Conservation (phyloP, 768 basidiomycete genomes). For the Tricholoma sp. region DNA sequence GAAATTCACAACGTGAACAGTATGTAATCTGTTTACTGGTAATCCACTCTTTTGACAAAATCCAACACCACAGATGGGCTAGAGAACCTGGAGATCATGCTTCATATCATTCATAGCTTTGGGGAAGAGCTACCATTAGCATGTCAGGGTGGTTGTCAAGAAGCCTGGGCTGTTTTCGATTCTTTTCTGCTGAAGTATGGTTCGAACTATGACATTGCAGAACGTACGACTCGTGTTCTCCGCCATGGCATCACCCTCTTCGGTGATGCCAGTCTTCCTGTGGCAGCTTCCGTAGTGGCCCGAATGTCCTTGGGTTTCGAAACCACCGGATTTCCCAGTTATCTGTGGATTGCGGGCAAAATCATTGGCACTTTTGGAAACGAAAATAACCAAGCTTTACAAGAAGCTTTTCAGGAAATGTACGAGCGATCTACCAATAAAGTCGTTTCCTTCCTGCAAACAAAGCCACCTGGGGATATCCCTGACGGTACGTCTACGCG, state of each 20-base stretch:
- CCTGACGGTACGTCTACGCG: slow-evolving; percentile 73
- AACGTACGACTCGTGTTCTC: slow-evolving; percentile 79
- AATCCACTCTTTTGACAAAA: background rate
- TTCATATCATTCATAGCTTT: slow-evolving; percentile 75
- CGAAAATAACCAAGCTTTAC: slow-evolving; percentile 51
- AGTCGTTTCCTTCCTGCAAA: slow-evolving; percentile 59
- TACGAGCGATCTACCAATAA: slow-evolving; percentile 77
- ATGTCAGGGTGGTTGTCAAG: slow-evolving; percentile 73
- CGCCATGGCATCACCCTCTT: slow-evolving; percentile 84
- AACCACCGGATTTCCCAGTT: slow-evolving; percentile 74
- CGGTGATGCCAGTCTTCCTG: slow-evolving; percentile 53
- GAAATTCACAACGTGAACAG: slow-evolving; percentile 65
- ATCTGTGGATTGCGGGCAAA: slow-evolving; percentile 93
- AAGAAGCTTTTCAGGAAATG: slow-evolving; percentile 50
- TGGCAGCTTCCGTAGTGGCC: slow-evolving; percentile 66
- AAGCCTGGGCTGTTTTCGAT: slow-evolving; percentile 84
- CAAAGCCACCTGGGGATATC: slow-evolving; percentile 64
- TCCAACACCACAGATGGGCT: slow-evolving; percentile 55
- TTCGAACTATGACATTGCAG: slow-evolving; percentile 67
- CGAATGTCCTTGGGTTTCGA: slow-evolving; percentile 81
- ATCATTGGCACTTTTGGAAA: slow-evolving; percentile 72
- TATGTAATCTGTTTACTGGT: slow-evolving; percentile 32
- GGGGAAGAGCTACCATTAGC: slow-evolving; percentile 76
- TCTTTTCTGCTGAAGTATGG: slow-evolving; percentile 75
- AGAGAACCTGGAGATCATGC: slow-evolving; percentile 91